Percentiles rank a stretch among this genome's conserved stretches.
These are phyloP conservation scores for Trifolium fragiferum DNA, from an alignment of 306 rosid species.

Conservation along the genomic window DNA sequence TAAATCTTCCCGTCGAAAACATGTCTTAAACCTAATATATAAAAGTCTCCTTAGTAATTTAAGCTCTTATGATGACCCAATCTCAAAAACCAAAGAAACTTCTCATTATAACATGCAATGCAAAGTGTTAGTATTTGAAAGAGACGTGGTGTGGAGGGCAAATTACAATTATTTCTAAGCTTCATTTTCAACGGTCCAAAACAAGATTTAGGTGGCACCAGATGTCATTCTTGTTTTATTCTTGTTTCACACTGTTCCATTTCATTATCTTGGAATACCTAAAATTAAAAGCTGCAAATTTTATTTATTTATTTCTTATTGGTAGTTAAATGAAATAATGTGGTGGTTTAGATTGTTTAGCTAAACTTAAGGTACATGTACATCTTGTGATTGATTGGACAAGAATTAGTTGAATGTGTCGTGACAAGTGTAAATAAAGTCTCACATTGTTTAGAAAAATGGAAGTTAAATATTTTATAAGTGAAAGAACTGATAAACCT, in stretches of 20 bases:
- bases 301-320: neutral
- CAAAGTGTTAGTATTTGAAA: slow-evolving; percentile 1
- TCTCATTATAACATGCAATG: neutral
- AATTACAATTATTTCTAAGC: neutral
- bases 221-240: slow-evolving; percentile 18
- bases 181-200: neutral
- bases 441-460: no score
- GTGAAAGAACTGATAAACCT: no score
- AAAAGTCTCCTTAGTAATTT: neutral
- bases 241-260: slow-evolving; percentile 7
- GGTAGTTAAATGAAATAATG: slow-evolving; percentile 8
- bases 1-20: no score
- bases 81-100: neutral
- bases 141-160: neutral
- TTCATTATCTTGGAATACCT: neutral
- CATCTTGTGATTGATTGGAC: neutral
- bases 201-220: slow-evolving; percentile 36
- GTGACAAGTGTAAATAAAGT: no score
- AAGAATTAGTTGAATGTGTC: no score
- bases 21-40: neutral
- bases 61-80: neutral
- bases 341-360: no score
- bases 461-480: no score
- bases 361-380: no score
- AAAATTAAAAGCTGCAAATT: neutral